Evolutionary conservation across 139 green algal genomes (phyloP).

Genomic region (Edaphochlamys debaryana): DNA sequence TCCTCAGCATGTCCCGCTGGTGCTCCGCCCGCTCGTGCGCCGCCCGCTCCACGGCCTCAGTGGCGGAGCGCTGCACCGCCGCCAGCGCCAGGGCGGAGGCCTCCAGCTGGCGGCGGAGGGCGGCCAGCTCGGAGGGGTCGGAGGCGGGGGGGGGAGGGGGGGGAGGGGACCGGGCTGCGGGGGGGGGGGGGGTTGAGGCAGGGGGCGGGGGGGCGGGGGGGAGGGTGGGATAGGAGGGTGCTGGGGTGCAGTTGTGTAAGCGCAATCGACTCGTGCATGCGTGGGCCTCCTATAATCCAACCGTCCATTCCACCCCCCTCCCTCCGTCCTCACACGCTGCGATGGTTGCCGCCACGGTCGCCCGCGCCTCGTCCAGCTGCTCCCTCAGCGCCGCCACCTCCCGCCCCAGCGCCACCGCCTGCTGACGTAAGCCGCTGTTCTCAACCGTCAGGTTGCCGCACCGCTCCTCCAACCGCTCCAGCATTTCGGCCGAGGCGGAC

Average conservation of each 20-base stretch:
- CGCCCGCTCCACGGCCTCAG: conserved; percentile 40
- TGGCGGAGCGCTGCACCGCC: conserved; percentile 43
- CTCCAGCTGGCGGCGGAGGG: conserved; percentile 21
- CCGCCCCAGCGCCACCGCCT: conserved; percentile 7
- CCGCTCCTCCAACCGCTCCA: conserved; percentile 39
- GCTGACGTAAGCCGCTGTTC: neutral
- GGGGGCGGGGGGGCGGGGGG: no score
- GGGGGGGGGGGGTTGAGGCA: no score
- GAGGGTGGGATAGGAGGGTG: neutral
- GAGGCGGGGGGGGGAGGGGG: no score
- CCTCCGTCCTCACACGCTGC: no score
- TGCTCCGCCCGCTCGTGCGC: conserved; percentile 34
- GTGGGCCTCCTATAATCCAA: no score
- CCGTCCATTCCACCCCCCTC: no score
- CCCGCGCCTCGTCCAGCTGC: conserved; percentile 12
- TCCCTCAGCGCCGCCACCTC: neutral
- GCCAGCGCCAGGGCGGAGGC: conserved; percentile 49
- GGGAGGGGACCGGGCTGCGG: no score
- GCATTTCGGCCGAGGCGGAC: conserved; percentile 19
- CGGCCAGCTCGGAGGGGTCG: neutral
- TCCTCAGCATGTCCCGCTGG: conserved; percentile 46
- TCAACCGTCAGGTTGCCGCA: conserved; percentile 27
- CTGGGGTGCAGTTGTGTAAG: neutral
- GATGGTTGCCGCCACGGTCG: neutral
- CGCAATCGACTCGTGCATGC: no score